Conservation (phyloP, 2,329 filamentous ascomycete species). For the Aspergillus unguis region DNA sequence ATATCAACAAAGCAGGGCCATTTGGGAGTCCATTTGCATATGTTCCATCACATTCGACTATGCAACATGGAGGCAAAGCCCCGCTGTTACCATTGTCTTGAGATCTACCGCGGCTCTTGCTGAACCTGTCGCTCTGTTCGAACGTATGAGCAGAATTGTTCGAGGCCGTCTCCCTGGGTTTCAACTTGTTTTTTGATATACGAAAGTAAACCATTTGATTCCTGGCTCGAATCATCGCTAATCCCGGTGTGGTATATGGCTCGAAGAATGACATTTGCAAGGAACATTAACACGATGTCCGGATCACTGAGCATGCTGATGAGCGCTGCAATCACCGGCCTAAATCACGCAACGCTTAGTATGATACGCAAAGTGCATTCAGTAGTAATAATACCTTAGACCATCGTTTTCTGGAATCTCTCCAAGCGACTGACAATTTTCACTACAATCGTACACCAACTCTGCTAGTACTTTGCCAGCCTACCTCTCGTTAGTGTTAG, state of each 20-base stretch:
- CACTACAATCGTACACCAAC: slow-evolving; percentile 15
- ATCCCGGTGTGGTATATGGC: slow-evolving; percentile 7
- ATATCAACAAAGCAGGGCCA: slow-evolving; percentile 9
- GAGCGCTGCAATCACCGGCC: neutral
- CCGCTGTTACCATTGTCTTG: neutral
- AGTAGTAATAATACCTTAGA: slow-evolving; percentile 2
- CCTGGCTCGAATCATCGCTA: slow-evolving; percentile 8
- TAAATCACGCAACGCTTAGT: neutral
- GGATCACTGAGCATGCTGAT: neutral
- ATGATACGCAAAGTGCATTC: neutral
- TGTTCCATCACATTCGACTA: slow-evolving; percentile 9
- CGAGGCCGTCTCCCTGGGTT: neutral
- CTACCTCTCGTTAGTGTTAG: slow-evolving; percentile 18
- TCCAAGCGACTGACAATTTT: slow-evolving; percentile 1
- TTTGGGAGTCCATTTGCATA: neutral
- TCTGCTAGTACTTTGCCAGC: slow-evolving; percentile 25
- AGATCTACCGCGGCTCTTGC: neutral
- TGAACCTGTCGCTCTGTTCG: neutral
- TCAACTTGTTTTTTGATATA: neutral
- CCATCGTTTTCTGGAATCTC: neutral
- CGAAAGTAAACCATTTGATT: slow-evolving; percentile 5
- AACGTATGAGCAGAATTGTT: slow-evolving; percentile 11
- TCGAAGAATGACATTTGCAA: slow-evolving; percentile 21
- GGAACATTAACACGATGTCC: slow-evolving; percentile 18
- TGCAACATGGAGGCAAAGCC: slow-evolving; percentile 6